A percentile compares a stretch with the other conserved stretches of the same genome.
These are phyloP conservation scores for Picea engelmannii DNA, from an alignment of 83 land plant species.

Conservation along the genomic window DNA sequence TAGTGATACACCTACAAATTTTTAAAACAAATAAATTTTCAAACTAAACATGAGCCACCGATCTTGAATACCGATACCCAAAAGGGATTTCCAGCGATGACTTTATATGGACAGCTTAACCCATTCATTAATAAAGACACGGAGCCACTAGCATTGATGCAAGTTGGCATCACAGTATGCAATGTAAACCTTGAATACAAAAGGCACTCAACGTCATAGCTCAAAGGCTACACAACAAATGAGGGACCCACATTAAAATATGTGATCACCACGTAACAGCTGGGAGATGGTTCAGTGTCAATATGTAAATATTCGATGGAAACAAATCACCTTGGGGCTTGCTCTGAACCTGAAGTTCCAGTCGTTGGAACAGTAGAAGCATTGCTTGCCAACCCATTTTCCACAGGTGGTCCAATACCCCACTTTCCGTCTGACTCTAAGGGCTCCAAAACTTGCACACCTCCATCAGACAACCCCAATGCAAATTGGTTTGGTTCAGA, in stretches of 20 bases:
- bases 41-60: background rate
- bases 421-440: conserved; percentile 58
- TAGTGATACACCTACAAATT: conserved; percentile 3
- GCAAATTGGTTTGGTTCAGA: conserved; percentile 65
- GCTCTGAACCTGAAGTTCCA: conserved; percentile 72
- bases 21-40: conserved; percentile 10
- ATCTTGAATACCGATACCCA: background rate
- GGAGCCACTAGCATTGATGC: conserved; percentile 13
- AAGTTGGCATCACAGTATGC: conserved; percentile 9
- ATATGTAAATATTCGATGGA: background rate
- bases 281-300: background rate
- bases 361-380: conserved; percentile 48
- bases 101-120: conserved; percentile 14
- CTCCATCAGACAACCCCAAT: conserved; percentile 55
- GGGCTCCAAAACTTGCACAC: conserved; percentile 62
- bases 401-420: conserved; percentile 56
- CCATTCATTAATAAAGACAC: conserved; percentile 8
- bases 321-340: conserved; percentile 54
- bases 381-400: conserved; percentile 74
- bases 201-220: conserved; percentile 10
- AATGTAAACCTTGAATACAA: background rate
- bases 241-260: background rate
- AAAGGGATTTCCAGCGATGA: background rate
- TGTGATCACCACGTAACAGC: conserved; percentile 1
- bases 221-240: conserved; percentile 7